phyloP scores from a whole-genome alignment of 1,139 yeast species.

The Pneumocystis murina region DNA sequence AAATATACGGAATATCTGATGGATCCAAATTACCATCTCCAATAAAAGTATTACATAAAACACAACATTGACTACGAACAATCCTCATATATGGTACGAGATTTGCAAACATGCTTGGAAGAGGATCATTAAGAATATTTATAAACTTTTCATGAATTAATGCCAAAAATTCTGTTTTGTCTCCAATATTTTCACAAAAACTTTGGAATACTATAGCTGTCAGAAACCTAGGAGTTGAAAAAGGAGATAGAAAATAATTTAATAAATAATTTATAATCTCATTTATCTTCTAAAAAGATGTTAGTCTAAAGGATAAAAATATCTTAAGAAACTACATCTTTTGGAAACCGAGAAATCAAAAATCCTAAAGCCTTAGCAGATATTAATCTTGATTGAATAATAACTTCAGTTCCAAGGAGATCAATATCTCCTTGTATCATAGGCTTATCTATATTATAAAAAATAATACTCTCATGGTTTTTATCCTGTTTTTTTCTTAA shows the following conservation, averaged over 20 bases:
- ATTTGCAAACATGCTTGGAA: constrained; percentile 54
- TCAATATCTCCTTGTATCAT: constrained; percentile 84
- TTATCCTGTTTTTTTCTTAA: constrained; percentile 15
- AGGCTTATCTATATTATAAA: constrained; percentile 73
- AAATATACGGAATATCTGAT: constrained; percentile 66
- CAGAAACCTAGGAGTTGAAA: constrained; percentile 68
- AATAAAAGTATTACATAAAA: constrained; percentile 60
- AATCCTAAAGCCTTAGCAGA: constrained; percentile 68
- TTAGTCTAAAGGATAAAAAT: constrained; percentile 17
- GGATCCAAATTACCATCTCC: constrained; percentile 62
- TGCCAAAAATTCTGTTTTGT: constrained; percentile 15
- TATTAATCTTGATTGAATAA: constrained; percentile 59
- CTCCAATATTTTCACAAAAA: constrained; percentile 36
- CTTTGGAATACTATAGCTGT: constrained; percentile 60
- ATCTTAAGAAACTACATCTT: constrained; percentile 11
- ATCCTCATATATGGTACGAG: constrained; percentile 74
- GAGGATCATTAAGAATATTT: constrained; percentile 33
- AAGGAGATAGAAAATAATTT: constrained; percentile 39
- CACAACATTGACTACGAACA: constrained; percentile 75
- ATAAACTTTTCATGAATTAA: constrained; percentile 27
- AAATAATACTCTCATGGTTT: constrained; percentile 15
- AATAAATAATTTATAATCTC: constrained; percentile 31
- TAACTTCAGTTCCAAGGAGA: constrained; percentile 59
- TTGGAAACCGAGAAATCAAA: constrained; percentile 29
- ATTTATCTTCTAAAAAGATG: constrained; percentile 5